Evolutionary conservation across 1,284 basidiomycete species (phyloP).

Genomic region (Tylopilus sp.): DNA sequence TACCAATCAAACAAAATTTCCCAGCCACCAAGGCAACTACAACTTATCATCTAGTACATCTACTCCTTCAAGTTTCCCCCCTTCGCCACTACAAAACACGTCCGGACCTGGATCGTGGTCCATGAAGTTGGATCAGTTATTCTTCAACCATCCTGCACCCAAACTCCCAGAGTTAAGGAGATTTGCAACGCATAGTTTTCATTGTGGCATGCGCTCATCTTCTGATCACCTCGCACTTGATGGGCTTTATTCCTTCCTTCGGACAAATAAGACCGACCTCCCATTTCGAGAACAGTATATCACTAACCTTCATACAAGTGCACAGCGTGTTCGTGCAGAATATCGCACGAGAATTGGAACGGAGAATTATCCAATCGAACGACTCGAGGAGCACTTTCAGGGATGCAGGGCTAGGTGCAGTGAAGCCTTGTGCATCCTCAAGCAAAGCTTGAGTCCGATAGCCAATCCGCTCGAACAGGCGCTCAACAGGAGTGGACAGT

Average conservation of each 20-base stretch:
- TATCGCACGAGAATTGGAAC: accelerated
- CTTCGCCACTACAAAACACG: no score
- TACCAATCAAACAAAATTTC: no score
- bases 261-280: not conserved
- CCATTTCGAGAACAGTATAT: constrained; percentile 10
- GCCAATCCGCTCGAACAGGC: not conserved
- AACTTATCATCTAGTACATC: no score
- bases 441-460: not conserved
- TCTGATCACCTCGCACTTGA: not conserved
- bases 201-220: not conserved
- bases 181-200: not conserved
- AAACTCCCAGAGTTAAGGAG: no score
- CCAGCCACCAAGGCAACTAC: no score
- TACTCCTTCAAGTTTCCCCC: no score
- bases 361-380: not conserved
- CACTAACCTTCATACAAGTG: not conserved
- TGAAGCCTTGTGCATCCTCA: not conserved
- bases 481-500: constrained; percentile 7
- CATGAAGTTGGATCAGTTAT: constrained; percentile 7
- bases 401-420: not conserved
- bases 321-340: not conserved
- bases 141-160: not conserved
- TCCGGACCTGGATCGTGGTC: not conserved
- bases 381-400: not conserved
- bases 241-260: constrained; percentile 2